Base-by-base conservation (phyloP, 2,329 filamentous ascomycete species). In the Aspergillus sp. region DNA sequence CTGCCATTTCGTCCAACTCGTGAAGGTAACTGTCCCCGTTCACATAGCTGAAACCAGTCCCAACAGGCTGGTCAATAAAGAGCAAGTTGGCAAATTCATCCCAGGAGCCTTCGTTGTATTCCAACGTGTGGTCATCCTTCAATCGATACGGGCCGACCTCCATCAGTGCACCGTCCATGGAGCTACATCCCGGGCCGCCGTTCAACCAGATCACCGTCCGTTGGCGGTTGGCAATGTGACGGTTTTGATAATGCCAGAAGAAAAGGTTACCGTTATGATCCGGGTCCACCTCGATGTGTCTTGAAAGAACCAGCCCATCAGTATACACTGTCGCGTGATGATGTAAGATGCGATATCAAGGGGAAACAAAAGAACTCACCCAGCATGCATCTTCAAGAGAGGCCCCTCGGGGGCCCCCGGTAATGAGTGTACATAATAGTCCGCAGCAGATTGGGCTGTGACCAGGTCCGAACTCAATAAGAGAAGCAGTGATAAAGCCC, bases 171-270 rank as follows among this genome's bases (percentile, higher is more conserved):
- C 91, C 93, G 66, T 98, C 94, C 77, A 96, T 90, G 27, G 91
- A 97, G 67, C 90, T 96, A 69, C 93, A 98, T 27, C 94, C 93
- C 1, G 93, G 93, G 0, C 93, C 94, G 42, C 93, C 94, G 63
- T 98, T 98, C 45, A 98, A 72, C 93, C 94, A 98, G 60, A 98
- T 83, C 8, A 98, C 86, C 3, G 90, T 95, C 45, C 93, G 82
- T 65, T 93, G 88, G 57, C 79, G 82, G 64, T 97, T 88, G 45
- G 90, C 91, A 54, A 98, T 95, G 66, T 98, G 93, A 55, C 88
- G 81, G 64, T 97, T 97, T 64, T 95, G 83, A 64, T 88, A 96
- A 61, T 96, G 88, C 93, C 93, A 98, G 75, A 98, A 98, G 76
- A 97, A 98, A 12, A 98, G 72, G 67, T 97, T 95, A 56, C 89